Percentiles rank a stretch among this genome's conserved stretches.
phyloP scores from a whole-genome alignment of 331 rosid genomes.

The Acacia concinna region DNA sequence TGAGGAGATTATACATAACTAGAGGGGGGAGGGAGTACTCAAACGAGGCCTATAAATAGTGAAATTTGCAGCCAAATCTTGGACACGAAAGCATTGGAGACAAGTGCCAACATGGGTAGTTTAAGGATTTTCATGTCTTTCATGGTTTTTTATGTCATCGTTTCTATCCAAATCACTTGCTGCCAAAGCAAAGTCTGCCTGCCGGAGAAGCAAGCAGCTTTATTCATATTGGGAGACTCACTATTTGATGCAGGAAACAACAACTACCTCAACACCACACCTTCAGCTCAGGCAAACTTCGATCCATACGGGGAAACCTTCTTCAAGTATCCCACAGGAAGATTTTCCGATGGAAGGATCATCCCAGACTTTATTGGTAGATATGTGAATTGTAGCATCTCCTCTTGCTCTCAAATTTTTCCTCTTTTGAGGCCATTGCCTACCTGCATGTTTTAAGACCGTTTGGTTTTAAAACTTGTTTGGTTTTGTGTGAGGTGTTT shows the following conservation, averaged over 20 bases:
- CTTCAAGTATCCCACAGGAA: slow-evolving; percentile 48
- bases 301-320: slow-evolving; percentile 49
- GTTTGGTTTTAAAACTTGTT: too few species aligned
- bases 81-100: neutral
- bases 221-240: slow-evolving; percentile 56
- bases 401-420: too few species aligned
- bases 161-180: neutral
- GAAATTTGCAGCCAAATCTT: neutral
- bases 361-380: slow-evolving; percentile 46
- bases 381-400: too few species aligned
- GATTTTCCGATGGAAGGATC: slow-evolving; percentile 49
- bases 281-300: slow-evolving; percentile 17
- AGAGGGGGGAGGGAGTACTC: neutral
- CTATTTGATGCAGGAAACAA: slow-evolving; percentile 47
- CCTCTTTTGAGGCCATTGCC: too few species aligned
- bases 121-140: neutral
- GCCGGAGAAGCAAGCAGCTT: slow-evolving; percentile 4
- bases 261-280: slow-evolving; percentile 46
- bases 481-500: neutral
- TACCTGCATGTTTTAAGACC: too few species aligned
- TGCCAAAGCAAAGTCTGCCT: neutral
- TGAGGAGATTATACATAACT: neutral
- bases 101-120: neutral
- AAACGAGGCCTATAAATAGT: neutral
- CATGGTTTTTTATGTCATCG: neutral